Percentiles rank a stretch among this genome's conserved stretches.
phyloP scores from a whole-genome alignment of 768 basidiomycete species.

The Sutorius australiensis region DNA sequence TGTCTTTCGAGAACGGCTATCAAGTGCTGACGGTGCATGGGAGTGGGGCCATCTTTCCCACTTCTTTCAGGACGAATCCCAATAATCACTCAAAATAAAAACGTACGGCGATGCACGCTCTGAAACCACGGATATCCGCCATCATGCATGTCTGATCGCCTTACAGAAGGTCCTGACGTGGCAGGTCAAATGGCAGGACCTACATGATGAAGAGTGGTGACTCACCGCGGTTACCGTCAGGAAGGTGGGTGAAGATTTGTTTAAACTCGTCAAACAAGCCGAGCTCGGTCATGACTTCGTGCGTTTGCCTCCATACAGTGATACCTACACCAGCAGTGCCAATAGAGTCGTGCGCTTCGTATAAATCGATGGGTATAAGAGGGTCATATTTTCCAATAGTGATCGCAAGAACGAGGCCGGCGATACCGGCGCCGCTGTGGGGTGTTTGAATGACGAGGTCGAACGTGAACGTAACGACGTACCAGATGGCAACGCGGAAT shows the following conservation, averaged over 20 bases:
- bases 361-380: conserved; percentile 37
- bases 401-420: conserved; percentile 41
- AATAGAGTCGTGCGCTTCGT: conserved; percentile 42
- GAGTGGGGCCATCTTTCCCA: conserved; percentile 4
- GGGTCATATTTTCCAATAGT: conserved; percentile 32
- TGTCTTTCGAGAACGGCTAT: conserved; percentile 15
- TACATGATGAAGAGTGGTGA: background rate
- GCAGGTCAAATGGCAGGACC: conserved; percentile 20
- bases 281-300: conserved; percentile 40
- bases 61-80: background rate
- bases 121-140: conserved; percentile 31
- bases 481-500: conserved; percentile 24
- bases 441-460: background rate
- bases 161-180: conserved; percentile 4
- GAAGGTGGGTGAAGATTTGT: conserved; percentile 9
- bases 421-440: conserved; percentile 38
- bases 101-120: conserved; percentile 22
- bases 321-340: conserved; percentile 40
- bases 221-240: conserved; percentile 15
- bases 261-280: conserved; percentile 37
- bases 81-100: background rate
- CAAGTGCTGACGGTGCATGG: conserved; percentile 25
- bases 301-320: conserved; percentile 44
- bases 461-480: background rate
- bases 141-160: conserved; percentile 29